Base-by-base conservation (phyloP, 495 filamentous ascomycete genomes). In the Aspergillus funiculosus region DNA sequence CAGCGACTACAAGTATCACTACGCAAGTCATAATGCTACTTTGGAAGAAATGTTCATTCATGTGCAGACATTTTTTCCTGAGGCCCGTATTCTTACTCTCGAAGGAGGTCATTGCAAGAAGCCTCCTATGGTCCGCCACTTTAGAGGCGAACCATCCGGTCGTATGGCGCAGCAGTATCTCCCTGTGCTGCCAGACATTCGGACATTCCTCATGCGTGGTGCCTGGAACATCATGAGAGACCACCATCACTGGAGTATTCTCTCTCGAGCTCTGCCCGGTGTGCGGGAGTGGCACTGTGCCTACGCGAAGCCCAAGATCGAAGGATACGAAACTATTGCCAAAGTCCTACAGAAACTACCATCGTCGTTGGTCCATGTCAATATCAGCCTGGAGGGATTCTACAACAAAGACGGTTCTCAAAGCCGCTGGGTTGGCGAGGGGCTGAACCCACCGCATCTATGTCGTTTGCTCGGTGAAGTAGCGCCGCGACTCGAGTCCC, bases 41-140 rank as follows among this genome's bases (percentile, higher is more conserved):
- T 59, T 87, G 35, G 77, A 83, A 30, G 82, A 85, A 41, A 77
- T 83, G 2, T 85, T 87, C 30, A 55, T 63, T 24, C 80, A 80
- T 43, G 67, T 84, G 26, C 62, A 72, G 36, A 60, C 59, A 20
- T 66, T 72, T 6, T 83, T 87, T 28, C 70, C 76, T 0, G 72
- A 78, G 39, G 79, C 75, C 1, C 74, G 73, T 41, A 73, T 85
- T 13, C 61, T 87, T 50, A 87, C 82, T n/a, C 65, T 87, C 19
- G 82, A 87, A 63, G 83, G 81, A 2, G 84, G 83, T n/a, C 80
- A 87, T 48, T 75, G 81, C 51, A 83, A 81, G 57, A 83, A 82
- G 52, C 77, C 83, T 9, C 81, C 81, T 1, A 74, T 77, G 57
- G 76, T 86, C 19, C 66, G 66, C 35, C 79, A 84, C 48, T 81